Evolutionary conservation across 495 filamentous ascomycete species (phyloP).

Genomic region (Talaromyces thailandensis): DNA sequence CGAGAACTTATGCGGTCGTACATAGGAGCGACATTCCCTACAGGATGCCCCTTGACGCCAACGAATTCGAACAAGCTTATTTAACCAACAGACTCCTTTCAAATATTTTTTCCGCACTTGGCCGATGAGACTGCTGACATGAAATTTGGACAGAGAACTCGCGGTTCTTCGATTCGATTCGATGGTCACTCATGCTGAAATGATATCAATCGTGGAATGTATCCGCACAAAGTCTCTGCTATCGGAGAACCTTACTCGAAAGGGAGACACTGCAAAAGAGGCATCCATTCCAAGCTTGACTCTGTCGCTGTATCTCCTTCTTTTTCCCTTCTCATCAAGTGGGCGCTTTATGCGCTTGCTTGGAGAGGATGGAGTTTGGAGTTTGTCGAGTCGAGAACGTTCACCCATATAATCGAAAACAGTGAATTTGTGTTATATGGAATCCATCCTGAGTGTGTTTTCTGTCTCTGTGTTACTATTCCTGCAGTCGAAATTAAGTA

Average conservation of each 20-base stretch:
- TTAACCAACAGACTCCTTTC: background rate
- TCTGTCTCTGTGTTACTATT: background rate
- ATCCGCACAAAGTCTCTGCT: background rate
- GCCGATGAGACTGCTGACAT: background rate
- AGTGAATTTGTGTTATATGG: background rate
- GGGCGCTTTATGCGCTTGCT: conserved; percentile 32
- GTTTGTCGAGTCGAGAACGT: background rate
- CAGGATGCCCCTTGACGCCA: background rate
- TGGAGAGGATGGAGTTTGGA: conserved; percentile 30
- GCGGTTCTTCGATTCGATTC: background rate
- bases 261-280: background rate
- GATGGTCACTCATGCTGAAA: background rate
- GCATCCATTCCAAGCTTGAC: conserved; percentile 9
- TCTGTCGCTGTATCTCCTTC: conserved; percentile 9
- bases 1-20: background rate
- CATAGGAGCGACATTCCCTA: background rate
- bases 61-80: conserved; percentile 1
- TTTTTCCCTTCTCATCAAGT: conserved; percentile 32
- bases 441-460: background rate
- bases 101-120: background rate
- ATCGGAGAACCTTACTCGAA: conserved; percentile 6
- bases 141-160: background rate
- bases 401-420: background rate
- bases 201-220: conserved; percentile 2
- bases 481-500: background rate